A percentile compares a stretch with the other conserved stretches of the same genome.
Conservation (phyloP, 441 rosid species). For the Caryocar brasiliense region DNA sequence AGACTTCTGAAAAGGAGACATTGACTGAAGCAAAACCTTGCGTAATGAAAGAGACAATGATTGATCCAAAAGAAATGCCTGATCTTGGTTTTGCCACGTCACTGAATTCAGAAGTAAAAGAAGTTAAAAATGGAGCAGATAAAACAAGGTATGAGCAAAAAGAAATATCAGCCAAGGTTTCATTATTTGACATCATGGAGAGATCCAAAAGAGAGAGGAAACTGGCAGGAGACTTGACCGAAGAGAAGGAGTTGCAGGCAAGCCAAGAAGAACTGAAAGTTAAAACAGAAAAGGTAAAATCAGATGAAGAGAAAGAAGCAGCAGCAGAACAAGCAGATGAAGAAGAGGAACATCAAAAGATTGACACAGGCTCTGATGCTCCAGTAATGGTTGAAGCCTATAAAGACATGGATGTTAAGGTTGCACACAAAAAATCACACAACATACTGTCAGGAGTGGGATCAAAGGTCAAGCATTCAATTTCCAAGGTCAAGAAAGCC, state of each 20-base stretch:
- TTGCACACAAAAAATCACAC: conserved; percentile 62
- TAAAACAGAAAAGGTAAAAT: conserved; percentile 31
- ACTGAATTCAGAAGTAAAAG: conserved; percentile 17
- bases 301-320: conserved; percentile 26
- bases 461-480: conserved; percentile 84
- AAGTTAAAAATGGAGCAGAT: conserved; percentile 14
- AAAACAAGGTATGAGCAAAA: neutral
- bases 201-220: conserved; percentile 22
- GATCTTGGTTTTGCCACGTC: conserved; percentile 19
- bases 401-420: conserved; percentile 45
- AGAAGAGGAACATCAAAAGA: conserved; percentile 40
- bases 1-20: conserved; percentile 16
- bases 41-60: conserved; percentile 3
- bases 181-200: conserved; percentile 25
- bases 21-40: conserved; percentile 12
- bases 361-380: conserved; percentile 50
- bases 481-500: conserved; percentile 86
- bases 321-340: conserved; percentile 23
- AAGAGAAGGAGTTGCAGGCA: conserved; percentile 15
- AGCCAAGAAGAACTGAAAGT: conserved; percentile 13
- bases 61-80: too few species aligned
- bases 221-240: conserved; percentile 9
- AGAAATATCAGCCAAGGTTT: conserved; percentile 22
- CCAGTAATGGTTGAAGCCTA: conserved; percentile 52
- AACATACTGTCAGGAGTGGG: conserved; percentile 75